Base-by-base conservation (phyloP, 108 stramenopile species). In the Nannochloropsis oceanica region DNA sequence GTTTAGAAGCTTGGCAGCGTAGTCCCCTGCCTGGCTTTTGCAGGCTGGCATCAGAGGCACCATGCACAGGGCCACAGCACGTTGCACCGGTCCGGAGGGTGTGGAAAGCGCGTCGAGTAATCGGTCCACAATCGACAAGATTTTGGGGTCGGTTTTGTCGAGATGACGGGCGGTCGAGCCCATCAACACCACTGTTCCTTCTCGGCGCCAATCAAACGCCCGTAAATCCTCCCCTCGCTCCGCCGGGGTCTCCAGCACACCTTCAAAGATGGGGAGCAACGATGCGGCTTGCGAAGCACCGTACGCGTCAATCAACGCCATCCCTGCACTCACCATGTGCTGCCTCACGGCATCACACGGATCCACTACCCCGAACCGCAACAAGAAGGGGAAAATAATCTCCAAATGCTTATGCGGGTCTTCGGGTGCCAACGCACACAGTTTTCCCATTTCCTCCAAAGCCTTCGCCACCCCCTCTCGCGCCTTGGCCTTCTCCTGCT, bases 21-120 rank as follows among this genome's bases (percentile, higher is more conserved):
- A 82, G 84, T 43, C 44, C 44, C 25, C 44, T 43, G 86, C 81
- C 86, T 43, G 43, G 14, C 27, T 73, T 42, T 83, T n/a, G 83
- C 24, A 24, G 79, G 59, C 79, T 12, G 79, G 59, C 80, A 86
- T 44, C 44, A 93, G 88, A 8, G 92, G 92, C 22, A 84, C 89
- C 27, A 93, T 88, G 79, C 92, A 91, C 43, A 89, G 84, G 43
- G 92, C 88, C 12, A 92, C 90, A 13, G 92, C 88, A 18, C 84
- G 82, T 84, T 93, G 92, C 34, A 92, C 92, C 0, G 91, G 80
- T 85, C 92, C 93, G 8, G 87, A 86, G 11, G 92, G 92, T 8
- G 91, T 93, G 14, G 80, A 82, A 81, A 88, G 87, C 22, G 90
- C 89, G 13, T 86, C 92, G 24, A 91, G 83, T 11, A 92, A 91